Percentiles rank a stretch among this genome's conserved stretches.
phyloP scores from a whole-genome alignment of 2,329 filamentous ascomycete genomes.

The Colletotrichum tofieldiae region DNA sequence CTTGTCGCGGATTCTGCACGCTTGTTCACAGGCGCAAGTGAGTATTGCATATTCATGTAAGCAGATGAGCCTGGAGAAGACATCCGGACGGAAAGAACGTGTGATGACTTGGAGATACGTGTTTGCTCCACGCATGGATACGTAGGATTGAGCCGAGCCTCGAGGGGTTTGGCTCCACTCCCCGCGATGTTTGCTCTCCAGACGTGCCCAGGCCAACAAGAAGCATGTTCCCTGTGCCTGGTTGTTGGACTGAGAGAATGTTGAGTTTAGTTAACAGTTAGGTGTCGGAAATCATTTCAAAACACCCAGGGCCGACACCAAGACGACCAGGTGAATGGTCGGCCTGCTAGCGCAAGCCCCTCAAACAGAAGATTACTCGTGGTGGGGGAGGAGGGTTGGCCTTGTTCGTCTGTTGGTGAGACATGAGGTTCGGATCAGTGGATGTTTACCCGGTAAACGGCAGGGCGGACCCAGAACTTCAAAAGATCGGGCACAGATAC shows the following conservation, averaged over 20 bases:
- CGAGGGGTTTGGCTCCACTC: constrained; percentile 23
- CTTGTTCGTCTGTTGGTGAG: constrained; percentile 13
- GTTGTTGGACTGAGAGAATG: constrained; percentile 26
- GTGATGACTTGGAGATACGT: constrained; percentile 12
- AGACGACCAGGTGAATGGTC: constrained; percentile 9
- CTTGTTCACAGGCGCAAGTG: constrained; percentile 15
- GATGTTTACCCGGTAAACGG: constrained; percentile 8
- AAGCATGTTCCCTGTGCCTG: constrained; percentile 39
- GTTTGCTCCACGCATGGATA: constrained; percentile 15
- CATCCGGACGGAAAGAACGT: not conserved
- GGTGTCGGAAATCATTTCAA: constrained; percentile 20
- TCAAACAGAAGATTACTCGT: not conserved
- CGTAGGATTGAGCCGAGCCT: not conserved
- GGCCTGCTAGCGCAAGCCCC: constrained; percentile 24
- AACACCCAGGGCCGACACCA: constrained; percentile 27
- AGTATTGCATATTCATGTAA: not conserved
- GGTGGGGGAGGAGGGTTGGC: no score
- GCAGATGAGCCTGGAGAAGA: constrained; percentile 21
- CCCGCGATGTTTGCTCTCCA: constrained; percentile 30
- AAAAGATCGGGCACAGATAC: constrained; percentile 28
- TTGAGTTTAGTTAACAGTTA: constrained; percentile 14
- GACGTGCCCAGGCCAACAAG: constrained; percentile 11
- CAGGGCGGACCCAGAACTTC: constrained; percentile 7
- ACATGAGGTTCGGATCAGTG: constrained; percentile 14
- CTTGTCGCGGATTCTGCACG: constrained; percentile 20